These are phyloP conservation scores for Primulina tabacum DNA, from an alignment of 257 asterid genomes.

Conservation along the genomic window DNA sequence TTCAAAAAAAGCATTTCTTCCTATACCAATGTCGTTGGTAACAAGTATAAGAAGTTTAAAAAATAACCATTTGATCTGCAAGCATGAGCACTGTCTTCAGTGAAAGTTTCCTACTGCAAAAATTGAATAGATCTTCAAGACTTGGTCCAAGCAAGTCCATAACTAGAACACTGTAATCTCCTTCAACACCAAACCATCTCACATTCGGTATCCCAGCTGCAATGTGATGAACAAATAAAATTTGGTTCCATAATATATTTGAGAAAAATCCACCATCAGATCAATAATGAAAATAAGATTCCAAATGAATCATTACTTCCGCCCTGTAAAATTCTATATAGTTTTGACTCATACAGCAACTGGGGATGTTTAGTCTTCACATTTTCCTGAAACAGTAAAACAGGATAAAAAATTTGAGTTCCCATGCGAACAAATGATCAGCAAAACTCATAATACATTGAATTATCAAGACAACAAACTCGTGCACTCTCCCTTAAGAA, in stretches of 20 bases:
- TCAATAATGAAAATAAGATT: constrained; percentile 20
- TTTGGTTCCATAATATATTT: constrained; percentile 24
- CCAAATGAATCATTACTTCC: constrained; percentile 66
- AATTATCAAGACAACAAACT: not conserved
- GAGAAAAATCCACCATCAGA: constrained; percentile 10
- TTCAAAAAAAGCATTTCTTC: constrained; percentile 10
- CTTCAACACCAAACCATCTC: constrained; percentile 94
- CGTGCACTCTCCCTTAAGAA: not conserved
- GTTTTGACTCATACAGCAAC: constrained; percentile 86
- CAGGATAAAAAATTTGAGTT: constrained; percentile 12
- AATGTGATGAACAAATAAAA: constrained; percentile 22
- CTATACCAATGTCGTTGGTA: constrained; percentile 6
- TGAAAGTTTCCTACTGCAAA: constrained; percentile 91
- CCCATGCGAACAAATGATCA: constrained; percentile 1
- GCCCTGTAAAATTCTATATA: constrained; percentile 90
- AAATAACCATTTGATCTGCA: constrained; percentile 92
- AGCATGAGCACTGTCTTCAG: constrained; percentile 98
- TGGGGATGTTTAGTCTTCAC: constrained; percentile 97
- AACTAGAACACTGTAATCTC: constrained; percentile 93
- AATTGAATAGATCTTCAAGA: constrained; percentile 95
- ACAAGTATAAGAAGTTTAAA: constrained; percentile 13
- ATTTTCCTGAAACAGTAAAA: constrained; percentile 58
- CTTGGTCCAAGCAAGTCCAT: constrained; percentile 99
- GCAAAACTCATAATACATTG: not conserved
- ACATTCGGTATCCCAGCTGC: constrained; percentile 96